These are phyloP conservation scores for Nakaseomyces uthaithaninus DNA, from an alignment of 1,139 yeast genomes.

Conservation along the genomic window DNA sequence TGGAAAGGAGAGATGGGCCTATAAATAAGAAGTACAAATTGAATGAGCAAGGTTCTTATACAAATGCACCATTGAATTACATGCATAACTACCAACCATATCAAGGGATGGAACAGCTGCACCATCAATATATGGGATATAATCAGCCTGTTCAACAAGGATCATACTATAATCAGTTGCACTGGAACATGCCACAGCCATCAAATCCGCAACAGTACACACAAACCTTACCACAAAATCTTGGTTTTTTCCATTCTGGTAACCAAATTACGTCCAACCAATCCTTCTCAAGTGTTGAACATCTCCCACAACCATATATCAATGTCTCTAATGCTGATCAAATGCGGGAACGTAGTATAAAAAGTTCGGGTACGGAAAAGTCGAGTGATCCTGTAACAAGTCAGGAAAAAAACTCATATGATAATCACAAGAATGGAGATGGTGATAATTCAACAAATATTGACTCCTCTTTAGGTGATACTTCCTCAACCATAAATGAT, in stretches of 20 bases:
- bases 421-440: too few relatives aligned
- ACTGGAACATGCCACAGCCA: background rate
- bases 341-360: too few relatives aligned
- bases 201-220: background rate
- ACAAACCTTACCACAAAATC: background rate
- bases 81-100: background rate
- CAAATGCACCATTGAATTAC: background rate
- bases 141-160: background rate
- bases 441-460: too few relatives aligned
- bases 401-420: too few relatives aligned
- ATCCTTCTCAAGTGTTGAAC: background rate
- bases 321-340: background rate
- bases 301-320: background rate
- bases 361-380: too few relatives aligned
- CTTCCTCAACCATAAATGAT: too few relatives aligned
- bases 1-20: constrained; percentile 6
- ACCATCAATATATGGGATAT: background rate
- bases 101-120: background rate
- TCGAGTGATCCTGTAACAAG: too few relatives aligned
- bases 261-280: background rate
- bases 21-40: background rate
- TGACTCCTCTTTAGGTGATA: too few relatives aligned
- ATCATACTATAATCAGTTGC: background rate
- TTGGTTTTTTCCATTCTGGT: background rate
- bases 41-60: background rate